phyloP scores from a whole-genome alignment of 306 rosid species.

The Cajanus cajan region DNA sequence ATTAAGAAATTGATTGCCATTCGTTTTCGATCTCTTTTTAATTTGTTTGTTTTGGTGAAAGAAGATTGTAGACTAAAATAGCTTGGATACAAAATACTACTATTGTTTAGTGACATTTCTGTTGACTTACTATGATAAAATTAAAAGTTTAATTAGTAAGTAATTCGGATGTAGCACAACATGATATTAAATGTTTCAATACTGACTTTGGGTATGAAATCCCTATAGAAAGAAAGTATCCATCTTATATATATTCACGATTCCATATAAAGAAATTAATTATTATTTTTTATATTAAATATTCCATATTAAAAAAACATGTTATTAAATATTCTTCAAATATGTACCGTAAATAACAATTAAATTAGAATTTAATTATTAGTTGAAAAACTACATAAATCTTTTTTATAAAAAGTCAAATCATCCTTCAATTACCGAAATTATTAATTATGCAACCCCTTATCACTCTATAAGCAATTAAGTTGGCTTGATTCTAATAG shows the following conservation, averaged over 20 bases:
- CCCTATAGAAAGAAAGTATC: no score
- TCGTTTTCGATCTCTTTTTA: background rate
- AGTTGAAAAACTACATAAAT: background rate
- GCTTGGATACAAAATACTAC: background rate
- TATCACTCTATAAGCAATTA: background rate
- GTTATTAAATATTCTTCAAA: background rate
- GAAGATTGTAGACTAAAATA: conserved; percentile 22
- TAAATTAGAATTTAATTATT: background rate
- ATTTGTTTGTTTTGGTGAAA: background rate
- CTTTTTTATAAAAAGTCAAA: conserved; percentile 30
- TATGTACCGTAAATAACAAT: background rate
- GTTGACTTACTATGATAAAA: conserved; percentile 3
- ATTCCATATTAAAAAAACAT: no score
- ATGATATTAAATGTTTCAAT: no score
- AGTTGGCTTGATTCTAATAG: conserved; percentile 5
- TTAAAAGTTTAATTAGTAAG: background rate
- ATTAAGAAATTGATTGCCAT: background rate
- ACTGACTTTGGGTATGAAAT: no score
- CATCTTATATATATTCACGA: no score
- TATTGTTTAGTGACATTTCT: background rate
- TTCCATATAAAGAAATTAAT: no score
- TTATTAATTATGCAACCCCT: conserved; percentile 1
- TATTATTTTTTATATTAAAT: no score
- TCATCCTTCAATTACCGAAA: conserved; percentile 2
- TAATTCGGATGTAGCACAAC: background rate